A percentile compares a stretch with the other conserved stretches of the same genome.
Conservation (phyloP, 805 yeast species). For the Pichia membranifaciens region DNA sequence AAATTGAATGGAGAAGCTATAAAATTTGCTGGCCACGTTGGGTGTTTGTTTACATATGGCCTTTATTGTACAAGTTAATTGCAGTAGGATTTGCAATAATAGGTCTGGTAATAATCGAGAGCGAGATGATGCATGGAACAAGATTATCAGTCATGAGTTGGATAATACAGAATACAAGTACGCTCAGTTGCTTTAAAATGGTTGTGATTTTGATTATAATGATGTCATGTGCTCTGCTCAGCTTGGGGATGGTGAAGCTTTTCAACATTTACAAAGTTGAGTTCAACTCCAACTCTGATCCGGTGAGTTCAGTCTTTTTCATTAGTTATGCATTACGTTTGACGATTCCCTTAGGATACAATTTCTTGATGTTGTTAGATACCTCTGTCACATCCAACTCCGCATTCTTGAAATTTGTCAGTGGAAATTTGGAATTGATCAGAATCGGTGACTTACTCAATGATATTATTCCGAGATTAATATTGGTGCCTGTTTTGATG, state of each 20-base stretch:
- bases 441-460: conserved; percentile 68
- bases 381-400: conserved; percentile 29
- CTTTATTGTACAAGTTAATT: conserved; percentile 37
- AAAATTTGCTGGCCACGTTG: conserved; percentile 1
- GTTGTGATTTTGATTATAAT: conserved; percentile 51
- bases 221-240: conserved; percentile 59
- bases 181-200: conserved; percentile 33
- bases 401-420: conserved; percentile 67
- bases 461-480: conserved; percentile 68
- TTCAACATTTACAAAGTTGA: conserved; percentile 70
- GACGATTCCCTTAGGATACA: conserved; percentile 77
- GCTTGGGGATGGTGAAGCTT: conserved; percentile 60
- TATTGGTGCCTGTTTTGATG: conserved; percentile 62
- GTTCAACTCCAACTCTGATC: conserved; percentile 65
- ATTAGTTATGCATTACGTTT: conserved; percentile 75
- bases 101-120: conserved; percentile 57
- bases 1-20: conserved; percentile 9
- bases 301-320: conserved; percentile 69
- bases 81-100: conserved; percentile 38
- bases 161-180: conserved; percentile 24
- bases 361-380: conserved; percentile 62
- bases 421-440: conserved; percentile 68
- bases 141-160: conserved; percentile 55
- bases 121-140: conserved; percentile 72
- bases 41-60: conserved; percentile 25